Evolutionary conservation across 2,329 filamentous ascomycete genomes (phyloP).

Genomic region (Allantophomopsis cytisporea): DNA sequence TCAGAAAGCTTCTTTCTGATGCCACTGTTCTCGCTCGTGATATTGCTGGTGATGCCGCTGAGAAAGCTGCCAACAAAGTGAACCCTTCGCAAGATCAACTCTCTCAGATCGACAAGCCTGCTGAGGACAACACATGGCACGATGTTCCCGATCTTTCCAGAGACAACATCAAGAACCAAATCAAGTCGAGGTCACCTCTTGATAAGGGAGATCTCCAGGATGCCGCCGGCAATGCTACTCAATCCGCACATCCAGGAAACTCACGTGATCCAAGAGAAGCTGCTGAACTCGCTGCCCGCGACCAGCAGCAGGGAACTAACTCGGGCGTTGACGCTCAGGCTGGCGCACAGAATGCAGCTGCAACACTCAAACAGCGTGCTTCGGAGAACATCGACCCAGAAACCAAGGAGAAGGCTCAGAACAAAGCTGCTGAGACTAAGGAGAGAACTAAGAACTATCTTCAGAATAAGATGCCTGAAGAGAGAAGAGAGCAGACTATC

Average conservation of each 20-base stretch:
- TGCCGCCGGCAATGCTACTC: constrained; percentile 40
- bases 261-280: constrained; percentile 41
- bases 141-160: constrained; percentile 67
- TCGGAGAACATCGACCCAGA: constrained; percentile 49
- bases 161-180: constrained; percentile 53
- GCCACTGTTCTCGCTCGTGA: constrained; percentile 71
- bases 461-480: constrained; percentile 74
- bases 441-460: constrained; percentile 57
- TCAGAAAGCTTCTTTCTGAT: constrained; percentile 82
- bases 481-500: constrained; percentile 83
- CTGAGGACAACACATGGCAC: constrained; percentile 88
- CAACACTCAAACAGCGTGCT: constrained; percentile 37
- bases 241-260: constrained; percentile 39
- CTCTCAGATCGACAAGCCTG: constrained; percentile 65
- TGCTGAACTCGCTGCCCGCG: constrained; percentile 28
- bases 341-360: constrained; percentile 22
- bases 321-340: constrained; percentile 37
- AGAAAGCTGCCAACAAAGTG: constrained; percentile 60
- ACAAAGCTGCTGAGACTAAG: constrained; percentile 33
- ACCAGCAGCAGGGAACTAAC: constrained; percentile 25
- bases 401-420: constrained; percentile 32
- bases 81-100: constrained; percentile 70
- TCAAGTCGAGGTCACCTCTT: constrained; percentile 40
- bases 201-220: constrained; percentile 45
- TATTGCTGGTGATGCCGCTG: constrained; percentile 81